A percentile compares a stretch with the other conserved stretches of the same genome.
Evolutionary conservation across 345 rosid species (phyloP).

Genomic region (Capsella bursapastoris): DNA sequence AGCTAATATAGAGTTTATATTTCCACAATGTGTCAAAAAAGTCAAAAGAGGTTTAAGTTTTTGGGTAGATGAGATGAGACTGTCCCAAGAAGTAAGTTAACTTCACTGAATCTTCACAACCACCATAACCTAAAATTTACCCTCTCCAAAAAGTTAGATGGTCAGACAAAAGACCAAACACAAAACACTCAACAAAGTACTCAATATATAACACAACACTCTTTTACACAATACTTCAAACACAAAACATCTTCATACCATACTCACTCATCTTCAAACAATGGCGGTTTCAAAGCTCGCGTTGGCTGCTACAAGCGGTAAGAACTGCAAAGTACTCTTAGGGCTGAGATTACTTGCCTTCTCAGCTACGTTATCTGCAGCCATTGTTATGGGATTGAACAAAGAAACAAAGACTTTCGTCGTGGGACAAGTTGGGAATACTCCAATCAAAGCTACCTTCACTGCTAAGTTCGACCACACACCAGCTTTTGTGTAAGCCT

Average conservation of each 20-base stretch:
- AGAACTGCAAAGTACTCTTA: constrained; percentile 49
- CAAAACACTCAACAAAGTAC: constrained; percentile 35
- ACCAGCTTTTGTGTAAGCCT: constrained; percentile 87
- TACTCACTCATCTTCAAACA: neutral
- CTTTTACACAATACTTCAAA: constrained; percentile 28
- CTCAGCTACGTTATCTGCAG: constrained; percentile 73
- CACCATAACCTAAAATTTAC: constrained; percentile 43
- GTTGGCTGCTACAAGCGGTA: constrained; percentile 25
- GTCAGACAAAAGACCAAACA: constrained; percentile 43
- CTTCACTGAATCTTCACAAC: constrained; percentile 47
- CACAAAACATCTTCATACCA: neutral
- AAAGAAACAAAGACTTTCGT: constrained; percentile 75
- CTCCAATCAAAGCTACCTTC: constrained; percentile 63
- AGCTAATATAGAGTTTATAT: neutral
- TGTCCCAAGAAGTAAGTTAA: constrained; percentile 39
- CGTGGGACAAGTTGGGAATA: constrained; percentile 71
- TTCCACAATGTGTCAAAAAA: neutral
- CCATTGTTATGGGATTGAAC: constrained; percentile 84
- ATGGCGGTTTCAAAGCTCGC: constrained; percentile 40
- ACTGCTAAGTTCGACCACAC: constrained; percentile 90
- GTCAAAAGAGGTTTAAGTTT: constrained; percentile 23
- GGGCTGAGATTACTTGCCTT: constrained; percentile 69
- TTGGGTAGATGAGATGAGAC: constrained; percentile 40
- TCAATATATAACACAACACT: constrained; percentile 33
- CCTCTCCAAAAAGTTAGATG: constrained; percentile 41